These are phyloP conservation scores for Lunularia cruciata DNA, from an alignment of 225 moss, liverwort and hornwort genomes.

Conservation along the genomic window DNA sequence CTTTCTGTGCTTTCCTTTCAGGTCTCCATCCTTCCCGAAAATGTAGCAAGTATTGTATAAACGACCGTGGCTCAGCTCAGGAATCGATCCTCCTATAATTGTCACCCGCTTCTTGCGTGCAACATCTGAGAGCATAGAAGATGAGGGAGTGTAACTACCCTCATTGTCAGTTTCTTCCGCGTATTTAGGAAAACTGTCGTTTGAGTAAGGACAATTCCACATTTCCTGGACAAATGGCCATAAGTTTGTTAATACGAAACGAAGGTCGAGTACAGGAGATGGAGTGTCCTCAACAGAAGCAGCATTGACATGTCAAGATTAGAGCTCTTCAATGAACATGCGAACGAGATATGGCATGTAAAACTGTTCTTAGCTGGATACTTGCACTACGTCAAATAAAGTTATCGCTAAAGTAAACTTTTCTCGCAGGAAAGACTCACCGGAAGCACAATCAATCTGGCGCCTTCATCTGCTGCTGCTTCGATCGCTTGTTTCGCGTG, in stretches of 20 bases:
- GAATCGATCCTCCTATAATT: slow-evolving; percentile 86
- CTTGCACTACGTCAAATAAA: too few relatives aligned
- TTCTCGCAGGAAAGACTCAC: slow-evolving; percentile 44
- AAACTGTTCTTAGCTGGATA: too few relatives aligned
- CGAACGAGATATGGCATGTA: too few relatives aligned
- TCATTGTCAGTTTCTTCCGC: slow-evolving; percentile 76
- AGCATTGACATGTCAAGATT: background rate
- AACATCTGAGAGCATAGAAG: slow-evolving; percentile 82
- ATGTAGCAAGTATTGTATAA: slow-evolving; percentile 93
- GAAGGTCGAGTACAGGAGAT: background rate
- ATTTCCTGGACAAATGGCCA: slow-evolving; percentile 66
- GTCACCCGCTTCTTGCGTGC: slow-evolving; percentile 74
- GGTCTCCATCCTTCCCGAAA: slow-evolving; percentile 71
- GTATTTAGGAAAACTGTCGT: slow-evolving; percentile 57
- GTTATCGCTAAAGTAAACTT: too few relatives aligned
- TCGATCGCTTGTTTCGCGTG: slow-evolving; percentile 70
- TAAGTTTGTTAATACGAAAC: slow-evolving; percentile 1
- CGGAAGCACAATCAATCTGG: slow-evolving; percentile 82
- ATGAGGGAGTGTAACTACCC: slow-evolving; percentile 57
- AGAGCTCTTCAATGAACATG: too few relatives aligned
- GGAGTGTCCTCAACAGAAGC: background rate
- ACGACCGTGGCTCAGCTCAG: slow-evolving; percentile 67
- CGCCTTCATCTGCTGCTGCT: slow-evolving; percentile 80
- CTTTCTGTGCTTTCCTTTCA: slow-evolving; percentile 95
- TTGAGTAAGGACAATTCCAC: slow-evolving; percentile 94